A percentile compares a stretch with the other conserved stretches of the same genome.
Evolutionary conservation across 2,329 filamentous ascomycete species (phyloP).

Genomic region (Stemphylium lycopersici): DNA sequence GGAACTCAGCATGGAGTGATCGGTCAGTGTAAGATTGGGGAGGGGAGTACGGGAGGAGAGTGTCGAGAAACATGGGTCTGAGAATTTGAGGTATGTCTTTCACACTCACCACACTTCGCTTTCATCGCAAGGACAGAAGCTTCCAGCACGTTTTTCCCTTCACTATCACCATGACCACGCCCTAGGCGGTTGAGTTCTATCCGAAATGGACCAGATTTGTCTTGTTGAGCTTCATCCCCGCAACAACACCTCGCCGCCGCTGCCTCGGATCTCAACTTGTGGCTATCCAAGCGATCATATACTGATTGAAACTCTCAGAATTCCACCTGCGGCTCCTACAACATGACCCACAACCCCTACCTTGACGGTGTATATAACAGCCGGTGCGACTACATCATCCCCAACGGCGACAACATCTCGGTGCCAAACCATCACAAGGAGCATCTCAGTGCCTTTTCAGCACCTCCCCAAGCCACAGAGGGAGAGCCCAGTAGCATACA

Average conservation of each 20-base stretch:
- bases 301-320: neutral
- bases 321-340: neutral
- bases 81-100: neutral
- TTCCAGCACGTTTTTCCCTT: neutral
- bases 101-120: neutral
- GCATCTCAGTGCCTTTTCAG: neutral
- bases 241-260: neutral
- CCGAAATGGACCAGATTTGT: neutral
- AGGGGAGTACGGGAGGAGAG: neutral
- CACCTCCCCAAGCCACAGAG: neutral
- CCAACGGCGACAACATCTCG: neutral
- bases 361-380: neutral
- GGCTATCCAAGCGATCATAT: neutral
- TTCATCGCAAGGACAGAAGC: neutral
- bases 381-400: neutral
- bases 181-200: too few relatives aligned
- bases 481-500: neutral
- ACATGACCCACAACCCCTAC: neutral
- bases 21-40: neutral
- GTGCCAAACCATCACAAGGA: neutral
- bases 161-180: neutral
- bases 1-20: slow-evolving; percentile 1
- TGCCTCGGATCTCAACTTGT: neutral
- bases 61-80: neutral
- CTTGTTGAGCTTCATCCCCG: neutral